Conservation (phyloP, 2,329 filamentous ascomycete genomes). For the Claviceps maximensis region DNA sequence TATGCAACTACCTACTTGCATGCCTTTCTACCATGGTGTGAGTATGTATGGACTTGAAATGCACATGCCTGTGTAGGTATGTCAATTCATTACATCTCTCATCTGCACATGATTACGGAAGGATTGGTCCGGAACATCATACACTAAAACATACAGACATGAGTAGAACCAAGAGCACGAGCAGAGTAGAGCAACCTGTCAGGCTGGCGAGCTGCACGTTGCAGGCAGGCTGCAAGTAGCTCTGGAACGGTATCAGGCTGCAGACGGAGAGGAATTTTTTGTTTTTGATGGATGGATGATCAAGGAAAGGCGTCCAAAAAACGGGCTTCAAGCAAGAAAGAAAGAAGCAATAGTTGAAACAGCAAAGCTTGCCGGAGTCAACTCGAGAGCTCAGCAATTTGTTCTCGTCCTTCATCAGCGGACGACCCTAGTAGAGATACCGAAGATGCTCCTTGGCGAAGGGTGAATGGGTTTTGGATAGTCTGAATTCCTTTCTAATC, state of each 20-base stretch:
- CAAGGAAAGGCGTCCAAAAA: no score
- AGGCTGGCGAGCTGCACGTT: not conserved
- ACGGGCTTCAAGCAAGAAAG: no score
- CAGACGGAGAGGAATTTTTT: not conserved
- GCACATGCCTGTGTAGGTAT: not conserved
- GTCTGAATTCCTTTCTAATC: not conserved
- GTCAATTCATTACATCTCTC: not conserved
- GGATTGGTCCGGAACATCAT: not conserved
- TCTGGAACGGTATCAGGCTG: no score
- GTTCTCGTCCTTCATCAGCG: not conserved
- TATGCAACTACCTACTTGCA: no score
- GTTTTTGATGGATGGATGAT: no score
- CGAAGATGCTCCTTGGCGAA: not conserved
- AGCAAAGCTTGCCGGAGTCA: no score
- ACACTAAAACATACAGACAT: not conserved
- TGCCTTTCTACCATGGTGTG: no score
- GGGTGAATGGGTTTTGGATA: not conserved
- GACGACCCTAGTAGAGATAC: not conserved
- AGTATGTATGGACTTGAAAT: no score
- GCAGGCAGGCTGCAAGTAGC: not conserved
- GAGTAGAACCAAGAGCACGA: no score
- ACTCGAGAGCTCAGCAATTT: not conserved
- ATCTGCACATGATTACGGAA: not conserved
- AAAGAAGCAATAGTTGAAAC: no score
- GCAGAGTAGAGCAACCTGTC: not conserved